phyloP scores from a whole-genome alignment of 2,329 filamentous ascomycete genomes.

The Chrysosporium queenslandicum region DNA sequence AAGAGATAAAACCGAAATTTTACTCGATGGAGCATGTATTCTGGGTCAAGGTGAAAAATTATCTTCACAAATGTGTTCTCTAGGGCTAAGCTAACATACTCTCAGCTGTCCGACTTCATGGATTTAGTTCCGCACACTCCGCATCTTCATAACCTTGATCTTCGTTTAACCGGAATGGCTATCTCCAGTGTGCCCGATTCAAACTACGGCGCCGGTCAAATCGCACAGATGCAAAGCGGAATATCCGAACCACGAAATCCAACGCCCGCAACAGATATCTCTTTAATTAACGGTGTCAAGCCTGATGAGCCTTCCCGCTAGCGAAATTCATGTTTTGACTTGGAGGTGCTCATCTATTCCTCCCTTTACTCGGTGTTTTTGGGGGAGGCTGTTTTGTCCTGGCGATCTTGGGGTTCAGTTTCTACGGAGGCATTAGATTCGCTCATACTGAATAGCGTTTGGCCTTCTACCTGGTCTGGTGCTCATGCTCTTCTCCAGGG shows the following conservation, averaged over 20 bases:
- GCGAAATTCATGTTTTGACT: neutral
- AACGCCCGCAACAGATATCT: neutral
- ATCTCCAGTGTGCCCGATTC: conserved; percentile 30
- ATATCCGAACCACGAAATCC: neutral
- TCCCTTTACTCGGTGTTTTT: conserved; percentile 1
- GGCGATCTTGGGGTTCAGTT: neutral
- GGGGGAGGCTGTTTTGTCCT: neutral
- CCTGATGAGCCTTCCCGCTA: neutral
- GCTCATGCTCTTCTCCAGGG: conserved; percentile 2
- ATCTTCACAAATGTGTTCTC: conserved; percentile 9
- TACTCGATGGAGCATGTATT: conserved; percentile 42
- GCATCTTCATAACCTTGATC: conserved; percentile 37
- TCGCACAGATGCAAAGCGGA: neutral
- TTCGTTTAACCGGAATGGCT: conserved; percentile 34
- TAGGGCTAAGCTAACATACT: conserved; percentile 9
- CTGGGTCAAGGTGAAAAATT: conserved; percentile 38
- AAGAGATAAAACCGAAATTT: conserved; percentile 39
- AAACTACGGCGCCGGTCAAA: neutral
- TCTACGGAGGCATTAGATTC: conserved; percentile 6
- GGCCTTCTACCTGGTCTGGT: conserved; percentile 3
- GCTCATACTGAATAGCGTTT: neutral
- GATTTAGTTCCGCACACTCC: conserved; percentile 41
- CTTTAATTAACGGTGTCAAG: neutral
- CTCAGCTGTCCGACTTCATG: conserved; percentile 41
- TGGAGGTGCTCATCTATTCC: neutral